phyloP scores from a whole-genome alignment of 192 early-diverging fungal genomes.

The Backusella mclennaniae region DNA sequence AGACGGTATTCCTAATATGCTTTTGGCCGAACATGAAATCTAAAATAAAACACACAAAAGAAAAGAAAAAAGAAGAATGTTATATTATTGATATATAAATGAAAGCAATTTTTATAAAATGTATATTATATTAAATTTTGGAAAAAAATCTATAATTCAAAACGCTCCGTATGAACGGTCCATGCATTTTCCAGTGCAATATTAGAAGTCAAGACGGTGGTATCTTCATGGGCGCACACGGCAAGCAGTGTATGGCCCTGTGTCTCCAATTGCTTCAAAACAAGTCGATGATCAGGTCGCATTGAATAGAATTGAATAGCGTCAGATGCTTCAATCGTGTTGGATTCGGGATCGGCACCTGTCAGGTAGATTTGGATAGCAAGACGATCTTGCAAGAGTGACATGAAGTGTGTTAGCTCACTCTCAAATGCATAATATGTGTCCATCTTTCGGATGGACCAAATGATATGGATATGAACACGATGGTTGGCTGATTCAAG shows the following conservation, averaged over 20 bases:
- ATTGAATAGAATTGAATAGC: background rate
- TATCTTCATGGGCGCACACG: background rate
- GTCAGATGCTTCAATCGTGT: background rate
- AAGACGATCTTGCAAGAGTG: background rate
- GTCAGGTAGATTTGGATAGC: background rate
- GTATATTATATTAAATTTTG: too few species aligned
- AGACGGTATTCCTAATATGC: conserved; percentile 94
- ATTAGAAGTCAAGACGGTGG: background rate
- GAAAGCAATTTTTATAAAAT: too few species aligned
- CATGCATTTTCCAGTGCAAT: background rate
- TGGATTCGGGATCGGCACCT: background rate
- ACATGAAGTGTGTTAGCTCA: background rate
- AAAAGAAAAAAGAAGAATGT: background rate
- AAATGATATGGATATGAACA: background rate
- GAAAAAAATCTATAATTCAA: background rate
- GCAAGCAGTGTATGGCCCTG: background rate
- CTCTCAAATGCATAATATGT: conserved; percentile 5
- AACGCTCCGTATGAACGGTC: background rate
- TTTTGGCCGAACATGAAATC: conserved; percentile 79
- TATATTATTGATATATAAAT: too few species aligned
- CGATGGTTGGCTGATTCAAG: background rate
- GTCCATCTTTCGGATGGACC: background rate
- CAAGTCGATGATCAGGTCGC: background rate
- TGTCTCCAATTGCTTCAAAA: background rate
- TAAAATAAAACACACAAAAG: conserved; percentile 30